phyloP scores from a whole-genome alignment of 331 rosid species.

The Acacia concinna region DNA sequence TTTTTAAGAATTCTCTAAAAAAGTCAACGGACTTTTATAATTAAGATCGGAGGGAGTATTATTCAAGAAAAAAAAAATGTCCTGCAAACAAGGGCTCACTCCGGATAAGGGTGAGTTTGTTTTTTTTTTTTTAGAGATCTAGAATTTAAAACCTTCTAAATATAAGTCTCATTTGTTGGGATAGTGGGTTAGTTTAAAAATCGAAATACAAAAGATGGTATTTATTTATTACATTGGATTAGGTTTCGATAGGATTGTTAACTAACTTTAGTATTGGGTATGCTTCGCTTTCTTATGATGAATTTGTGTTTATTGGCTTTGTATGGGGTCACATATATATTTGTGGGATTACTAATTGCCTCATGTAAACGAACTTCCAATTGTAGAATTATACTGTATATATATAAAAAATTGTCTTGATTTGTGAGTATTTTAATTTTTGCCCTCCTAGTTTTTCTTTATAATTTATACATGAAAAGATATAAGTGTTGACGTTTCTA shows the following conservation, averaged over 20 bases:
- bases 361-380: neutral
- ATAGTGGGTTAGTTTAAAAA: neutral
- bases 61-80: too few relatives aligned
- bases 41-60: too few relatives aligned
- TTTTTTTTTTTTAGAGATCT: neutral
- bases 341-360: neutral
- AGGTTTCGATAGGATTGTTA: neutral
- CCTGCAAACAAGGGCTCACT: neutral
- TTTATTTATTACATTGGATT: neutral
- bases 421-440: neutral
- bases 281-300: neutral
- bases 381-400: neutral
- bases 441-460: neutral
- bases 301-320: neutral
- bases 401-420: neutral
- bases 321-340: neutral
- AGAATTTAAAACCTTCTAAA: neutral
- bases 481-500: neutral
- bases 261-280: neutral
- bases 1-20: too few relatives aligned
- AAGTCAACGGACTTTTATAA: too few relatives aligned
- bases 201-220: neutral
- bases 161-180: neutral
- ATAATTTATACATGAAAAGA: neutral
- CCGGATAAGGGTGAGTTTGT: neutral